A percentile compares a stretch with the other conserved stretches of the same genome.
phyloP scores from a whole-genome alignment of 169 alveolate species.

The Perkinsus olseni region DNA sequence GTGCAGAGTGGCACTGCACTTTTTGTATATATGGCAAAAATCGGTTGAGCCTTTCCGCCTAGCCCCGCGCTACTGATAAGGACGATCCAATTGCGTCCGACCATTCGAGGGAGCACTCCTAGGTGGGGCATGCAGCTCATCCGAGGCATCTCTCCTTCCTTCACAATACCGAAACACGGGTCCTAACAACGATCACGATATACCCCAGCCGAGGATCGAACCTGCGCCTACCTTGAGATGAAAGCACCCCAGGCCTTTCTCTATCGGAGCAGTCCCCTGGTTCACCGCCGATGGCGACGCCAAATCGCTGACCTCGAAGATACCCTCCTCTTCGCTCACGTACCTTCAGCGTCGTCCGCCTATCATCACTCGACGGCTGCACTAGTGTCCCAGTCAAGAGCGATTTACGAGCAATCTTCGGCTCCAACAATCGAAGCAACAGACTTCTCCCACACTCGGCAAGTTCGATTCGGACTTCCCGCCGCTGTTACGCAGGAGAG shows the following conservation, averaged over 20 bases:
- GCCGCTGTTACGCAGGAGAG: too few species aligned
- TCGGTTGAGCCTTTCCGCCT: too few species aligned
- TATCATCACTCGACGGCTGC: background rate
- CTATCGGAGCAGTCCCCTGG: background rate
- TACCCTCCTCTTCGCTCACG: background rate
- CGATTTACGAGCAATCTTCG: background rate
- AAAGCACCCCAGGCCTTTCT: background rate
- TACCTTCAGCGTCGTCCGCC: too few species aligned
- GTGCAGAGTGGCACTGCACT: too few species aligned
- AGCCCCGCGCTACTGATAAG: background rate
- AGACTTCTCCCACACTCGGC: too few species aligned
- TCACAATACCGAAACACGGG: background rate
- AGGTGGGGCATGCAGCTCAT: background rate
- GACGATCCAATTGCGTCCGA: background rate
- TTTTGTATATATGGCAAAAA: too few species aligned
- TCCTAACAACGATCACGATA: background rate
- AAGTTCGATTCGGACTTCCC: too few species aligned
- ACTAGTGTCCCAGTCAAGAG: background rate
- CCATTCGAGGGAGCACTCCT: background rate
- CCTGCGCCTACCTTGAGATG: background rate
- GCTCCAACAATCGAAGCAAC: background rate
- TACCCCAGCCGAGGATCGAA: background rate
- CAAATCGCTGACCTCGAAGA: background rate
- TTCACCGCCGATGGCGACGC: background rate
- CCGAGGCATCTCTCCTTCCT: background rate